Base-by-base conservation (phyloP, 73 alveolate genomes). In the Paramecium octaurelia region DNA sequence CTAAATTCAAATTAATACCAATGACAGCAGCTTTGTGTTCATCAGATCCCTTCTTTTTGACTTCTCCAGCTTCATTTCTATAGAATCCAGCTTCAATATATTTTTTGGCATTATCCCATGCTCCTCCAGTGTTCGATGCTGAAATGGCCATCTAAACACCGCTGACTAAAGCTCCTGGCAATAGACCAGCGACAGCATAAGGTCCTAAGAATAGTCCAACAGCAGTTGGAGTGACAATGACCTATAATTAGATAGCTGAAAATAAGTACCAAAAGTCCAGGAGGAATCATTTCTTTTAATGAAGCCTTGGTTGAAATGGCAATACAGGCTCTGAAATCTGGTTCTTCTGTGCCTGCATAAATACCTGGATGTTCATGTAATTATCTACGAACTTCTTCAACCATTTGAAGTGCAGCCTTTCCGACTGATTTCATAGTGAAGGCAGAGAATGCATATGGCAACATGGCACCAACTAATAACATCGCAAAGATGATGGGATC, bases 381-480 rank as follows among this genome's bases (percentile, higher is more conserved):
- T 89, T 97, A 97, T 73, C 98, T 92, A 85, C 95, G 83, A 68
- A 97, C 98, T 89, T 96, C 99, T 88, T 69, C 97, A 80, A 97
- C 98, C 99, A 97, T 97, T 85, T 97, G 97, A 18, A 87, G 92
- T 20, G 99, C 99, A 31, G 99, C 99, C 84, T 95, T 88, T 54
- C 99, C 99, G 21, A 97, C 99, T 8, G 99, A 95, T 86, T 96
- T 94, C 99, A 97, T 97, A 46, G 99, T 97, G 96, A 96, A 75
- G 4, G 99, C 99, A 14, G 98, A 94, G 96, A 97, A 97, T 9
- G 97, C 95, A 83, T 96, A 97, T 34, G 99, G 99, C 43, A 96
- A 95, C 98, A 96, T 94, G 84, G 99, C 99, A 20, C 99, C 99
- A 43, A 97, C 92, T 4, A 96, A 88, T 34, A 97, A 95, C 86